phyloP scores from a whole-genome alignment of 2,329 filamentous ascomycete genomes.

The Diaporthe amygdali region DNA sequence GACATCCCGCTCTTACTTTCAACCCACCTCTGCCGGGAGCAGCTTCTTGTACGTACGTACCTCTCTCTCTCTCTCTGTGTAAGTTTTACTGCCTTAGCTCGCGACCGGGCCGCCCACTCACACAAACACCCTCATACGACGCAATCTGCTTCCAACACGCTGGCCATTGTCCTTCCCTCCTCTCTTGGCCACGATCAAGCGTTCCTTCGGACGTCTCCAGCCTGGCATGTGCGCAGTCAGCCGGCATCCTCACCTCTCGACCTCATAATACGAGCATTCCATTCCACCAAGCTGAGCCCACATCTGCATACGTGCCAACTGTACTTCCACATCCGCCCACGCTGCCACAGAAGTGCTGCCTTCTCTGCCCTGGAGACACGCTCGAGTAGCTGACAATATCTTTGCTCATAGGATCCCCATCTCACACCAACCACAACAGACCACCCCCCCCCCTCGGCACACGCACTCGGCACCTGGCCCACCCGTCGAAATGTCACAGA shows the following conservation, averaged over 20 bases:
- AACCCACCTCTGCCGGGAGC: constrained; percentile 4
- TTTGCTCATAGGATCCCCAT: not conserved
- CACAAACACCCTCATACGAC: not conserved
- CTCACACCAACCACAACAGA: constrained; percentile 10
- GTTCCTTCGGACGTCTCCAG: not conserved
- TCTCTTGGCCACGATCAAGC: not conserved
- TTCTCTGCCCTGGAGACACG: not conserved
- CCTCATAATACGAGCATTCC: not conserved
- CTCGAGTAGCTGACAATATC: not conserved
- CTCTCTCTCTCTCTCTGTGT: not conserved
- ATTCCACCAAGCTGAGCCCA: not conserved
- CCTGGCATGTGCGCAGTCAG: constrained; percentile 1
- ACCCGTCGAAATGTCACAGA: constrained; percentile 65
- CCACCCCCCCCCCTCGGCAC: constrained; percentile 23
- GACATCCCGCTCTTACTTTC: not conserved
- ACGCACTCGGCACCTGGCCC: constrained; percentile 25
- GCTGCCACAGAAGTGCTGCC: not conserved
- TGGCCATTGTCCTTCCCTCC: not conserved
- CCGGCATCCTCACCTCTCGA: not conserved
- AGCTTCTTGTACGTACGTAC: not conserved
- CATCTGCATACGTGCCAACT: not conserved
- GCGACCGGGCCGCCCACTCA: not conserved
- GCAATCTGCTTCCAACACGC: not conserved
- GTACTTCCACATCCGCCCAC: not conserved
- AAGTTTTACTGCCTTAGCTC: not conserved